phyloP scores from a whole-genome alignment of 2,329 filamentous ascomycete species.

The Nannizziopsis arthrosporioides region DNA sequence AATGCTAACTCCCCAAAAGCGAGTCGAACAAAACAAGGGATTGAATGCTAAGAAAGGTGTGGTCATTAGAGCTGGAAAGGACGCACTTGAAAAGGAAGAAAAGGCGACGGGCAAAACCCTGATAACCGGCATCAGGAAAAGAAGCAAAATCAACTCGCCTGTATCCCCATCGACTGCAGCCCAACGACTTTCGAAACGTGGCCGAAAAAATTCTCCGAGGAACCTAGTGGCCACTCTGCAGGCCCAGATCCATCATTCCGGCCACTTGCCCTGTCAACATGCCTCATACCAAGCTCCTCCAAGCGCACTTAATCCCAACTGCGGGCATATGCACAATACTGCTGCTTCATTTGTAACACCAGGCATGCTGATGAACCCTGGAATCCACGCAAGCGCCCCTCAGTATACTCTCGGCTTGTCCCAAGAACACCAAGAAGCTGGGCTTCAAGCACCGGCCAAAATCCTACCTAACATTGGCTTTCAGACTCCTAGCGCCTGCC shows the following conservation, averaged over 20 bases:
- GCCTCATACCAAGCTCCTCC: not conserved
- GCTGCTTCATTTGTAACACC: not conserved
- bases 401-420: no score
- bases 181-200: no score
- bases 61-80: slow-evolving; percentile 25
- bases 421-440: no score
- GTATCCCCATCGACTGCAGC: not conserved
- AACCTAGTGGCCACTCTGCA: not conserved
- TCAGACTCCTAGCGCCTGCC: no score
- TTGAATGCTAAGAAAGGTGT: slow-evolving; percentile 26
- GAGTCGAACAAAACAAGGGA: slow-evolving; percentile 25
- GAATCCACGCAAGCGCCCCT: no score
- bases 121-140: not conserved
- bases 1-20: slow-evolving; percentile 12
- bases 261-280: not conserved
- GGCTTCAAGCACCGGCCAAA: no score
- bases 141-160: not conserved
- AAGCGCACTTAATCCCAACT: not conserved
- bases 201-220: no score
- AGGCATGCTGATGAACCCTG: not conserved
- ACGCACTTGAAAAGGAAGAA: slow-evolving; percentile 15
- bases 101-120: slow-evolving; percentile 1
- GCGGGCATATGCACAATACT: not conserved
- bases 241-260: not conserved
- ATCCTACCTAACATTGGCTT: no score